Base-by-base conservation (phyloP, 495 filamentous ascomycete species). In the Neurospora africana region DNA sequence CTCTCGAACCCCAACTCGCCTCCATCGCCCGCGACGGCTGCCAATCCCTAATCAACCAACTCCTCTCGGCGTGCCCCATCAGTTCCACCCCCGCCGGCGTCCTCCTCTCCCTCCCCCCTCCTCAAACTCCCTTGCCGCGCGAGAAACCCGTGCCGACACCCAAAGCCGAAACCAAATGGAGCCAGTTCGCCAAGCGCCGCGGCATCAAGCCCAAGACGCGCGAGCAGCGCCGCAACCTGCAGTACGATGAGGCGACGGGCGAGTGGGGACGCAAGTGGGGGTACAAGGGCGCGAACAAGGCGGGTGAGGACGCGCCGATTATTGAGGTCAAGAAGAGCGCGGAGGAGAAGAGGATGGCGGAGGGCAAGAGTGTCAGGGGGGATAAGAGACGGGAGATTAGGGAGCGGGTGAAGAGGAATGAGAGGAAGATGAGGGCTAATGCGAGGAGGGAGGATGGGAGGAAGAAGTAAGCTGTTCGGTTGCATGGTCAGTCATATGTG, bases 211-310 rank as follows among this genome's bases (percentile, higher is more conserved):
- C 90, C 74, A 93, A 93, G 85, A 89, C 89, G 79, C 81, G 84
- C 72, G 85, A 87, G 78, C 88, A 89, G 74, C 80, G 82, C 23
- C 82, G 82, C 36, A 93, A 97, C 80, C 83, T 91, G 76, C 87
- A 91, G 53, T 97, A 91, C 80, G 91, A 98, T 81, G 93, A 97
- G 82, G 88, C 82, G 70, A 93, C 85, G 35, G 91, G 91, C 68
- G 92, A 96, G 79, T 98, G 92, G 91, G 92, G 94, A 71, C 91
- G 92, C 65, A 91, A 90, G 81, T 99, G 94, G 93, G 95, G 95
- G 2, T 97, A 96, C 83, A 80, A 82, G 78, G 96, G 94, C 68
- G 91, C 91, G 80, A 95, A 95, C 80, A 93, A 94, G 86, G 88
- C 87, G 17, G 89, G 86, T 0, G 77, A 82, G 72, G 78, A 83